These are phyloP conservation scores for Corynespora cassiicola DNA, from an alignment of 2,329 filamentous ascomycete genomes.

Conservation along the genomic window DNA sequence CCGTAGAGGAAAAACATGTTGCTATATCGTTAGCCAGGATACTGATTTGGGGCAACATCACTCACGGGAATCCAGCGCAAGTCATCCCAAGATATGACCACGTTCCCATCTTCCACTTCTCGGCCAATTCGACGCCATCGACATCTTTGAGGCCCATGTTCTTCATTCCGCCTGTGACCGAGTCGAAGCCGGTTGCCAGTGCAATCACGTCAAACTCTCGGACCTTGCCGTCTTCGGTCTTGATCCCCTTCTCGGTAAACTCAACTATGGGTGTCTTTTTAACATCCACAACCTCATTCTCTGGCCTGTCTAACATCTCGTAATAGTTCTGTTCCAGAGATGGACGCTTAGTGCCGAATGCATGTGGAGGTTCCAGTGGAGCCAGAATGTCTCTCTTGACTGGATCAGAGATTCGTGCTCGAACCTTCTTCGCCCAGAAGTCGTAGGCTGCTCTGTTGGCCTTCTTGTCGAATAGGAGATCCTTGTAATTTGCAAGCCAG, in stretches of 20 bases:
- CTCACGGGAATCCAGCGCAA: slow-evolving; percentile 44
- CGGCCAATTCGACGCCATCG: slow-evolving; percentile 42
- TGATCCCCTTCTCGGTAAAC: slow-evolving; percentile 48
- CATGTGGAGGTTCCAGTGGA: slow-evolving; percentile 51
- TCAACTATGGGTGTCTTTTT: slow-evolving; percentile 49
- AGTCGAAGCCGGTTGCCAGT: slow-evolving; percentile 55
- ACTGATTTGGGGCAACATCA: neutral
- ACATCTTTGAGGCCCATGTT: slow-evolving; percentile 47
- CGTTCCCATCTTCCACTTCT: slow-evolving; percentile 51
- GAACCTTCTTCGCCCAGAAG: slow-evolving; percentile 55
- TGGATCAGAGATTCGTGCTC: slow-evolving; percentile 50
- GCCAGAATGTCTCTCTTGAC: slow-evolving; percentile 55
- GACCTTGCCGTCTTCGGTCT: slow-evolving; percentile 47
- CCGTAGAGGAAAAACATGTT: slow-evolving; percentile 56
- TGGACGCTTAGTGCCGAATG: slow-evolving; percentile 56
- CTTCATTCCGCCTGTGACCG: slow-evolving; percentile 51
- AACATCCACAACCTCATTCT: slow-evolving; percentile 52
- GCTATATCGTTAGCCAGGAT: slow-evolving; percentile 13
- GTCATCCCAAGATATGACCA: slow-evolving; percentile 53
- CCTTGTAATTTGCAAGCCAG: slow-evolving; percentile 52
- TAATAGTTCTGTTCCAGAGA: slow-evolving; percentile 56
- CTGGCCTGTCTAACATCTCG: slow-evolving; percentile 51
- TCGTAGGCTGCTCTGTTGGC: slow-evolving; percentile 54
- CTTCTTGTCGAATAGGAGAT: slow-evolving; percentile 48
- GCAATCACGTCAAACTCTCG: slow-evolving; percentile 54